Percentiles rank a stretch among this genome's conserved stretches.
Conservation (phyloP, 164 flowering plant species). For the Chimonanthus praecox region DNA sequence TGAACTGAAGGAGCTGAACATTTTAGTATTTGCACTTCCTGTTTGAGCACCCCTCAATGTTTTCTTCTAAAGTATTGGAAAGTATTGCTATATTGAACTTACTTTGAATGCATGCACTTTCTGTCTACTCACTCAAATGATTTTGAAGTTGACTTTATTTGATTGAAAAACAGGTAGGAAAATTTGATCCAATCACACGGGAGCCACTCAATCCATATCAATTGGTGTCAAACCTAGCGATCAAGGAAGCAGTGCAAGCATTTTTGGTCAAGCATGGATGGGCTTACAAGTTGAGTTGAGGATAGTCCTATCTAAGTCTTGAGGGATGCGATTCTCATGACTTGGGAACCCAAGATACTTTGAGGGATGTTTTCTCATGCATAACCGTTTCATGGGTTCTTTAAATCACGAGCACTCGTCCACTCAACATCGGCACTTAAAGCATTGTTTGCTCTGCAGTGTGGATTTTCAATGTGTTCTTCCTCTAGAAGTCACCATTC, state of each 20-base stretch:
- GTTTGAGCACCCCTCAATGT: no score
- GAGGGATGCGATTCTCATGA: not conserved
- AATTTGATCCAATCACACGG: constrained; percentile 80
- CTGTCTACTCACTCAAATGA: no score
- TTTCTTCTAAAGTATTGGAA: no score
- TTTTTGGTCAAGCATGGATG: constrained; percentile 67
- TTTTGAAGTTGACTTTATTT: no score
- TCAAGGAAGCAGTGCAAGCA: constrained; percentile 84
- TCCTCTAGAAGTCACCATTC: not conserved
- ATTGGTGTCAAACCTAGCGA: constrained; percentile 71
- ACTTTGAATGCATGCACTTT: no score
- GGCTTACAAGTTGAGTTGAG: constrained; percentile 46
- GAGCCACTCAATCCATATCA: constrained; percentile 55
- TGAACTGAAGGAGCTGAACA: no score
- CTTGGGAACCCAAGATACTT: not conserved
- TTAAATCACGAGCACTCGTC: not conserved
- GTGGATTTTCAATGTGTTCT: not conserved
- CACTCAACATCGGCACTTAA: not conserved
- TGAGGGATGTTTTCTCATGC: not conserved
- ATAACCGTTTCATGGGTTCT: not conserved
- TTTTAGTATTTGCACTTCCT: no score
- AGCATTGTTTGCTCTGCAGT: not conserved
- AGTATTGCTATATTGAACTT: no score
- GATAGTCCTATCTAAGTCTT: not conserved
- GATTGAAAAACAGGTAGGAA: constrained; percentile 56